Base-by-base conservation (phyloP, 2,329 filamentous ascomycete genomes). In the Coleophoma eucalyptorum region DNA sequence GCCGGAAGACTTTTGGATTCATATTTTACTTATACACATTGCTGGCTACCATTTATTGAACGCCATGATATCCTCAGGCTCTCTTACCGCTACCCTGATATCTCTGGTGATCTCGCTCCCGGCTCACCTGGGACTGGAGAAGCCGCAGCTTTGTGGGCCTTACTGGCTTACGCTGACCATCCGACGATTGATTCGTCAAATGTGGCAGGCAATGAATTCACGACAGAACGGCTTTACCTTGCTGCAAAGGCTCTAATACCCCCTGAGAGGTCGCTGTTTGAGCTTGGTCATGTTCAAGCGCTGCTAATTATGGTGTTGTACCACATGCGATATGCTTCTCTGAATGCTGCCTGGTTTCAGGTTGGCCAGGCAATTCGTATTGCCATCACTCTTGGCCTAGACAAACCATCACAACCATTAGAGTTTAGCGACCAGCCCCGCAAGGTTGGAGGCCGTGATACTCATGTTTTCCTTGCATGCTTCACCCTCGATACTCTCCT, bases 21-120 rank as follows among this genome's bases (percentile, higher is more conserved):
- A 7, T 90, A 89, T 62, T 86, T 88, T 51, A 79, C 84, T 1
- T 88, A 87, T 58, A 87, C 83, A 0, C 84, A 90, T 62, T 83
- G 79, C 49, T 90, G 87, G 87, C 75, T 90, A 31, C 87, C 87
- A 0, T 81, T 90, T 34, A 72, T 85, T 11, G 82, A 89, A 54
- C 84, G 82, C 53, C 78, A 84, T 52, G 47, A 50, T 43, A 19
- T 52, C 21, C 37, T 52, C 18, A 46, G 43, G 31, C 33, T 50
- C 13, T 52, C 47, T 18, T 49, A 38, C 31, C 37, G 47, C 31
- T 52, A 52, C 37, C 42, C 50, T 20, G 34, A 21, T 5, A 52
- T 35, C 11, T 16, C 18, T 16, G 40, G 37, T 11, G 32, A 32
- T 18, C 19, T 44, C 35, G 26, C 50, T 26, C n/a, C 19, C 11